Conservation (phyloP, 345 rosid species). For the Syzygium grande region DNA sequence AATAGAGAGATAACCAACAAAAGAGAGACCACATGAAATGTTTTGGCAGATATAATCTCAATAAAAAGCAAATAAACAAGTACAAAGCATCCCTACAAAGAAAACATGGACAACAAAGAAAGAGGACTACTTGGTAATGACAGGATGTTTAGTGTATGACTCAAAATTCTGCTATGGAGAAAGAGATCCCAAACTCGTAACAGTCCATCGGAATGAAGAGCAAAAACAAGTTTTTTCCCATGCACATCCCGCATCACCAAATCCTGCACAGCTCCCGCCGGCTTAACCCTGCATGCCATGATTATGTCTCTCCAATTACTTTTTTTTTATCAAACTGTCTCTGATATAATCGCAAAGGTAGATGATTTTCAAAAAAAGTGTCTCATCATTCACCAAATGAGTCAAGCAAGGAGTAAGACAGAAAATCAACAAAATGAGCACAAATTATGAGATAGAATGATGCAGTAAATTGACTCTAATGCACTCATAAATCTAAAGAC, state of each 20-base stretch:
- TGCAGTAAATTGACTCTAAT: background rate
- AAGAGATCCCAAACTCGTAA: constrained; percentile 69
- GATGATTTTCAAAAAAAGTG: background rate
- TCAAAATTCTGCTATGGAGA: constrained; percentile 38
- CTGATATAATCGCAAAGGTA: background rate
- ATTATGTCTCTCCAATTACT: background rate
- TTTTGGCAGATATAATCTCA: background rate
- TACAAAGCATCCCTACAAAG: background rate
- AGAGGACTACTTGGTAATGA: constrained; percentile 47
- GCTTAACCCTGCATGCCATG: constrained; percentile 51
- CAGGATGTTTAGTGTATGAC: constrained; percentile 38
- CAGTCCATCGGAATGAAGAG: constrained; percentile 68
- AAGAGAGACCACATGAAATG: background rate
- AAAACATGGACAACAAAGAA: background rate
- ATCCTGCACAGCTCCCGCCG: constrained; percentile 56
- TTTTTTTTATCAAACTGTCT: background rate
- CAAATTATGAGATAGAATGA: background rate
- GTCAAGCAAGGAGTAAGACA: background rate
- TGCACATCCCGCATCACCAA: constrained; percentile 38
- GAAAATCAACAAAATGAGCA: background rate
- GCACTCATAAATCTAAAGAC: background rate
- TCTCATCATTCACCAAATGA: background rate
- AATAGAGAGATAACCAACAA: background rate
- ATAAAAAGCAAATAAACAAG: background rate
- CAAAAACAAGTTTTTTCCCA: constrained; percentile 39